Conservation (phyloP, 2,329 filamentous ascomycete genomes). For the Penicillium sp. region DNA sequence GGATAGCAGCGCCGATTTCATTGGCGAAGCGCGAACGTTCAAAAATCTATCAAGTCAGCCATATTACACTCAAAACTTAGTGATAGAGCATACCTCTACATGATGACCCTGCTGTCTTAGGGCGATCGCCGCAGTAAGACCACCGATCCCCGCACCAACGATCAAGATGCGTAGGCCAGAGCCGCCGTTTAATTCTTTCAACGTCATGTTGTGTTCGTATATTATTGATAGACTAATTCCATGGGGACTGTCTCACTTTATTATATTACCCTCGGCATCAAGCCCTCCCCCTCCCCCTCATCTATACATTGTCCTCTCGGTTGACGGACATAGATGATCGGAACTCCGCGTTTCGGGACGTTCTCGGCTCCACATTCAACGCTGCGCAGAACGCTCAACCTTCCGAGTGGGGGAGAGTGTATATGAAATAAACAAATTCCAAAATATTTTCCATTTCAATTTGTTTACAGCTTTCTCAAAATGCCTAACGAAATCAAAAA, state of each 20-base stretch:
- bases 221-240: neutral
- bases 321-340: constrained; percentile 1
- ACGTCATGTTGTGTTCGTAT: constrained; percentile 14
- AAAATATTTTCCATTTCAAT: neutral
- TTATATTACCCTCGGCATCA: neutral
- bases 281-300: neutral
- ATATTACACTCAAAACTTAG: no score
- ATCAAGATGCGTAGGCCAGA: constrained; percentile 31
- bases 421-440: neutral
- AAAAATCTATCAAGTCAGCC: constrained; percentile 43
- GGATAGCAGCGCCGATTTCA: constrained; percentile 62
- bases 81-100: constrained; percentile 32
- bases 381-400: neutral
- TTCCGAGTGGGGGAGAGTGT: constrained; percentile 4
- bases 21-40: constrained; percentile 58
- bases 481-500: constrained; percentile 31
- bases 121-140: constrained; percentile 43
- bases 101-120: constrained; percentile 54
- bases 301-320: neutral
- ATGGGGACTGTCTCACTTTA: neutral
- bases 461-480: neutral
- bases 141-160: constrained; percentile 37
- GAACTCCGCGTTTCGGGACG: constrained; percentile 7
- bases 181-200: constrained; percentile 10
- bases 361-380: constrained; percentile 30